phyloP scores from a whole-genome alignment of 1,284 basidiomycete species.

The Golubevia pallescens region DNA sequence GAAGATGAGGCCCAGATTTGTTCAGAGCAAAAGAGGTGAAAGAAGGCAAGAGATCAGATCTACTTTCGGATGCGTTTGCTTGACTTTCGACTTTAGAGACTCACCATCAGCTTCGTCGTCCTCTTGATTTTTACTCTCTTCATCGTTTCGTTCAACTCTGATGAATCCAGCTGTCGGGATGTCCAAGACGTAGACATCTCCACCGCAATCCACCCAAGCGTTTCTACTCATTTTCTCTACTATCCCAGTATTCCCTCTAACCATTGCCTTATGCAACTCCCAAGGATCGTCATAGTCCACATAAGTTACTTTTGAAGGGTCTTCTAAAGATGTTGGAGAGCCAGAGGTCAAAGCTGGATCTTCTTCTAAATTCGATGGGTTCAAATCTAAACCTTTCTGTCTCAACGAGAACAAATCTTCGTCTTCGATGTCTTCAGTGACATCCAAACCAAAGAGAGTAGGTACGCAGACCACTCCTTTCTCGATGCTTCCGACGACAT shows the following conservation, averaged over 20 bases:
- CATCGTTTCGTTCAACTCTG: conserved; percentile 70
- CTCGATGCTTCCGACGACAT: conserved; percentile 81
- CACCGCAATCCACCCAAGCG: conserved; percentile 84
- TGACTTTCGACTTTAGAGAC: conserved; percentile 4
- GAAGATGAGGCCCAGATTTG: neutral
- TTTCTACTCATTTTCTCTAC: conserved; percentile 69
- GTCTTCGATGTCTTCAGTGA: conserved; percentile 75
- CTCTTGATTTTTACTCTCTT: conserved; percentile 16
- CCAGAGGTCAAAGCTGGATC: conserved; percentile 19
- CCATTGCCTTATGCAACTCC: conserved; percentile 66
- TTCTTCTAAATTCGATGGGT: conserved; percentile 9
- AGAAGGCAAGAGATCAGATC: neutral
- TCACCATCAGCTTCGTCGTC: conserved; percentile 32
- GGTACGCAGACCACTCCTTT: conserved; percentile 81
- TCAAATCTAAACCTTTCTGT: neutral
- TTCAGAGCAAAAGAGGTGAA: neutral
- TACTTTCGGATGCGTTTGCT: conserved; percentile 4
- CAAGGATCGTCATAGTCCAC: conserved; percentile 83
- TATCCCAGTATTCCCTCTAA: conserved; percentile 68
- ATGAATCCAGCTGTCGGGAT: conserved; percentile 78
- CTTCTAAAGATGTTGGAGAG: neutral
- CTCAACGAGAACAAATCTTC: conserved; percentile 16
- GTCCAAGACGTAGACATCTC: conserved; percentile 77
- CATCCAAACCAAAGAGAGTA: conserved; percentile 83
- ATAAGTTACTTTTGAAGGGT: conserved; percentile 72